Conservation (phyloP, 805 yeast genomes). For the Metschnikowia noctiluminum region DNA sequence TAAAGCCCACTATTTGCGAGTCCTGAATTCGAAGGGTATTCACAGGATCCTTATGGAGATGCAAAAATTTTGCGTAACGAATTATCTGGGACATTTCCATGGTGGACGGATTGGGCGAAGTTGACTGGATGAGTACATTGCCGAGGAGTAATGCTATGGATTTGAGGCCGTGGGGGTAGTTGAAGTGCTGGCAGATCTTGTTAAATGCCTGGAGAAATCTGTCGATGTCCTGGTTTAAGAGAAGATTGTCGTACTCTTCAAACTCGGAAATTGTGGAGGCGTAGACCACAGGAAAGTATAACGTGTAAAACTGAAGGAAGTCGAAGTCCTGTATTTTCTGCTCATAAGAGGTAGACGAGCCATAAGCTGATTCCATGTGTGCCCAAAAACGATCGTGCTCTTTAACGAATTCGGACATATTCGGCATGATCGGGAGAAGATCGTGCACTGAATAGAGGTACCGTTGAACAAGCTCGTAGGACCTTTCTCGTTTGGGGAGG, state of each 20-base stretch:
- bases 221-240: constrained; percentile 47
- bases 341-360: constrained; percentile 9
- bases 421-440: constrained; percentile 49
- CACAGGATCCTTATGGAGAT: constrained; percentile 60
- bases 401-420: constrained; percentile 39
- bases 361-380: constrained; percentile 17
- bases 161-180: constrained; percentile 47
- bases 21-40: constrained; percentile 48
- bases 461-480: constrained; percentile 46
- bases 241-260: constrained; percentile 51
- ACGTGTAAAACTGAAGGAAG: constrained; percentile 43
- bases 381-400: constrained; percentile 53
- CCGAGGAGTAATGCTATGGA: constrained; percentile 42
- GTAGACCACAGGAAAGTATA: constrained; percentile 52
- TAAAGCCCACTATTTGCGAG: constrained; percentile 45
- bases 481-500: constrained; percentile 37
- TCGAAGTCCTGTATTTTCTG: constrained; percentile 25
- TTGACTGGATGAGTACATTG: constrained; percentile 49
- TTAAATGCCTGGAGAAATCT: constrained; percentile 48
- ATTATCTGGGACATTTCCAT: constrained; percentile 55
- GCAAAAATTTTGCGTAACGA: constrained; percentile 53
- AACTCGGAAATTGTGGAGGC: constrained; percentile 59
- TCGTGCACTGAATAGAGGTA: constrained; percentile 54
- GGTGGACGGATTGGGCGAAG: constrained; percentile 53
- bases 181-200: constrained; percentile 47